phyloP scores from a whole-genome alignment of 2,329 filamentous ascomycete genomes.

The Bipolaris gigantea region DNA sequence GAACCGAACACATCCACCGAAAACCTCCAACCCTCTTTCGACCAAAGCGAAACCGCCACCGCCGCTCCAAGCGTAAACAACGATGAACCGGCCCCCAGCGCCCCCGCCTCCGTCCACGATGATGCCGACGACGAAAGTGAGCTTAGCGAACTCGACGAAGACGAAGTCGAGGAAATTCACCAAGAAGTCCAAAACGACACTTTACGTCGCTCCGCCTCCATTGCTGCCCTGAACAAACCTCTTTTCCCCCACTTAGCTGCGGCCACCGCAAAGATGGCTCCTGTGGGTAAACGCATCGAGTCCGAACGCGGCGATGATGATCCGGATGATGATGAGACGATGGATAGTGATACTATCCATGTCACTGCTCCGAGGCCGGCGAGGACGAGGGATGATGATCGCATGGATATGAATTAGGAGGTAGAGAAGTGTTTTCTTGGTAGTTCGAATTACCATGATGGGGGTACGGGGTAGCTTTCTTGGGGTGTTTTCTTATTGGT shows the following conservation, averaged over 20 bases:
- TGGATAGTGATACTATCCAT: not conserved
- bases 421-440: not conserved
- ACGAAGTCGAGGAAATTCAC: constrained; percentile 41
- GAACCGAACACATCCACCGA: constrained; percentile 12
- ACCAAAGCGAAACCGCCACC: constrained; percentile 47
- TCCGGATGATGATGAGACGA: not conserved
- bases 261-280: not conserved
- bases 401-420: constrained; percentile 9
- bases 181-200: constrained; percentile 24
- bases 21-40: constrained; percentile 21
- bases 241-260: constrained; percentile 32
- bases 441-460: not conserved
- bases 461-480: not conserved
- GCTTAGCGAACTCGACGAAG: constrained; percentile 55
- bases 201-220: constrained; percentile 19
- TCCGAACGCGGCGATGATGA: not conserved
- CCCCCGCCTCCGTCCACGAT: constrained; percentile 58
- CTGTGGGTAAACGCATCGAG: constrained; percentile 2
- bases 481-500: not conserved
- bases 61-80: constrained; percentile 34
- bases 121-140: constrained; percentile 59
- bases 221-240: constrained; percentile 19
- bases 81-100: constrained; percentile 51
- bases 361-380: not conserved
- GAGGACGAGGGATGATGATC: not conserved